phyloP scores from a whole-genome alignment of 2,329 filamentous ascomycete species.

The Dendryphion nanum region DNA sequence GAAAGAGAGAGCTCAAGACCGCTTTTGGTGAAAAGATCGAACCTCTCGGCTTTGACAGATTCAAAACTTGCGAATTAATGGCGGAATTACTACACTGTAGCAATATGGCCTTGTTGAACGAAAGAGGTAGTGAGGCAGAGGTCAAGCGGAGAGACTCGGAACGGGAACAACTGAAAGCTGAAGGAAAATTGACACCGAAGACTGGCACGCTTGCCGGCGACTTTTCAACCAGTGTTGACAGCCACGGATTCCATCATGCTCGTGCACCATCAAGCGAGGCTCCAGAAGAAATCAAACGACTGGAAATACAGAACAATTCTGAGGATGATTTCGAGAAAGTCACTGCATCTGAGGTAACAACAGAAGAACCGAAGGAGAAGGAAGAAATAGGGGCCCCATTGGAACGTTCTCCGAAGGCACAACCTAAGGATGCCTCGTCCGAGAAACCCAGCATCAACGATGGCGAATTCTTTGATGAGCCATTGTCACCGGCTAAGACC shows the following conservation, averaged over 20 bases:
- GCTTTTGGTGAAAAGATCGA: slow-evolving; percentile 91
- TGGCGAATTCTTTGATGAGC: slow-evolving; percentile 76
- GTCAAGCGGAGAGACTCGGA: slow-evolving; percentile 78
- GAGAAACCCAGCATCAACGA: slow-evolving; percentile 42
- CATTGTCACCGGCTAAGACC: slow-evolving; percentile 60
- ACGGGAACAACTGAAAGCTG: slow-evolving; percentile 72
- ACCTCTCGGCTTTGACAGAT: slow-evolving; percentile 92
- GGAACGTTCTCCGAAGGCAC: slow-evolving; percentile 46
- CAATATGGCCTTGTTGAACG: slow-evolving; percentile 96
- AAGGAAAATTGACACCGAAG: slow-evolving; percentile 68
- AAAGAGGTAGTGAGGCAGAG: slow-evolving; percentile 83
- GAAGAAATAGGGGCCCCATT: slow-evolving; percentile 36
- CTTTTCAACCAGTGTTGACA: slow-evolving; percentile 53
- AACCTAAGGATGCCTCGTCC: slow-evolving; percentile 19
- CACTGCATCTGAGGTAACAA: slow-evolving; percentile 64
- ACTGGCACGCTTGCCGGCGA: slow-evolving; percentile 57
- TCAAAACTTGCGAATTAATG: slow-evolving; percentile 99
- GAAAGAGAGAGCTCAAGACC: slow-evolving; percentile 73
- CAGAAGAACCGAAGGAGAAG: slow-evolving; percentile 61
- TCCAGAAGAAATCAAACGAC: slow-evolving; percentile 64
- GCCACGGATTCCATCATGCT: slow-evolving; percentile 52
- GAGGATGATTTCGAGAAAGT: slow-evolving; percentile 97
- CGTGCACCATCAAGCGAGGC: slow-evolving; percentile 50
- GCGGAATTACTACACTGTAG: slow-evolving; percentile 95
- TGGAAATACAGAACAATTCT: slow-evolving; percentile 77